Percentiles rank a stretch among this genome's conserved stretches.
phyloP scores from a whole-genome alignment of 495 filamentous ascomycete genomes.

The Penicillium lividum region DNA sequence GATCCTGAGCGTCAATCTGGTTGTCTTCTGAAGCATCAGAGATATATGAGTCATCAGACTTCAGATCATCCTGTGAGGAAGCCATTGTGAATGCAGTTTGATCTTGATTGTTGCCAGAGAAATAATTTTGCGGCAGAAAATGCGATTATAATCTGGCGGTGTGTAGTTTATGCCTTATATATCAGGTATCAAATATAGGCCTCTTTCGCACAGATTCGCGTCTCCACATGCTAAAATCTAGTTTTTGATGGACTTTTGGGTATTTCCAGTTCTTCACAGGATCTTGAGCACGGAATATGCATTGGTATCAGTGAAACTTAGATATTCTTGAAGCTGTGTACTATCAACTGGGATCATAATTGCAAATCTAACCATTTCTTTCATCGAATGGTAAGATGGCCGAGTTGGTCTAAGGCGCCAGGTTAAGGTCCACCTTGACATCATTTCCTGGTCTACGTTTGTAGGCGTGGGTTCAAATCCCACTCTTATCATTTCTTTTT shows the following conservation, averaged over 20 bases:
- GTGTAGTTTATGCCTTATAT: constrained; percentile 1
- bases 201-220: neutral
- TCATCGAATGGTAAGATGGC: constrained; percentile 32
- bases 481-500: constrained; percentile 11
- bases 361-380: neutral
- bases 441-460: constrained; percentile 12
- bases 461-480: constrained; percentile 14
- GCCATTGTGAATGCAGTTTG: constrained; percentile 35
- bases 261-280: neutral
- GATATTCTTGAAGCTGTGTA: neutral
- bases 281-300: neutral
- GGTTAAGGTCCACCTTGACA: constrained; percentile 39
- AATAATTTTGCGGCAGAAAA: constrained; percentile 48
- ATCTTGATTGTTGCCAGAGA: constrained; percentile 17
- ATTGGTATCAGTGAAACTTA: neutral
- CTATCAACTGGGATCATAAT: neutral
- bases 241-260: neutral
- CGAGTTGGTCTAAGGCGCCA: constrained; percentile 43
- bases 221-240: neutral
- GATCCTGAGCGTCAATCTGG: constrained; percentile 29
- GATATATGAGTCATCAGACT: constrained; percentile 27
- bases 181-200: neutral
- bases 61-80: constrained; percentile 28
- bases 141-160: constrained; percentile 33
- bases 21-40: constrained; percentile 27